A percentile compares a stretch with the other conserved stretches of the same genome.
phyloP scores from a whole-genome alignment of 768 basidiomycete species.

The Lactifluus hygrophoroides region DNA sequence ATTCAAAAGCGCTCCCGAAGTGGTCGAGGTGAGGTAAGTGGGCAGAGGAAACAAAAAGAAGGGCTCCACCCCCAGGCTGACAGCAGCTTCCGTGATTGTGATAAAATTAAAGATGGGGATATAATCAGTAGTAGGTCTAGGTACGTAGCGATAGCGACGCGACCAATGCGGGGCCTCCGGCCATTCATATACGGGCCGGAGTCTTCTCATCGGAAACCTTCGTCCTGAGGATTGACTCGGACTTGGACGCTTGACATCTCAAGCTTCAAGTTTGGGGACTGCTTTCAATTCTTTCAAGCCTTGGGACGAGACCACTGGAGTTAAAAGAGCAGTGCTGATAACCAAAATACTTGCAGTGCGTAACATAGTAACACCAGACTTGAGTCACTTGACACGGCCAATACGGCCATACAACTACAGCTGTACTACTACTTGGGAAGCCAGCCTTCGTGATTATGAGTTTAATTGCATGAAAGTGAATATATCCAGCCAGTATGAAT shows the following conservation, averaged over 20 bases:
- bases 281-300: too few species aligned
- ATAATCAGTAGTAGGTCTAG: neutral
- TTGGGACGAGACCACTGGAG: too few species aligned
- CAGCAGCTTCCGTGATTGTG: neutral
- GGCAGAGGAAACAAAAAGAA: neutral
- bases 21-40: slow-evolving; percentile 1
- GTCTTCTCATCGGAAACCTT: neutral
- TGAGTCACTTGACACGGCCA: neutral
- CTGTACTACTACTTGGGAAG: too few species aligned
- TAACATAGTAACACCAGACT: neutral
- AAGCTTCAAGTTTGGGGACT: too few species aligned
- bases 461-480: neutral
- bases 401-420: too few species aligned
- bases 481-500: neutral
- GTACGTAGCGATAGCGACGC: slow-evolving; percentile 7
- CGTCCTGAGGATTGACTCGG: neutral
- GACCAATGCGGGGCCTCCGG: neutral
- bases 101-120: neutral
- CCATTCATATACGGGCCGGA: neutral
- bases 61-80: too few species aligned
- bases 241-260: too few species aligned
- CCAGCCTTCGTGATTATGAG: neutral
- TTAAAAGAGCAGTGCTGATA: too few species aligned
- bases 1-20: neutral
- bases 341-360: neutral